Evolutionary conservation across 2,329 filamentous ascomycete species (phyloP).

Genomic region (Botryotinia globosa): DNA sequence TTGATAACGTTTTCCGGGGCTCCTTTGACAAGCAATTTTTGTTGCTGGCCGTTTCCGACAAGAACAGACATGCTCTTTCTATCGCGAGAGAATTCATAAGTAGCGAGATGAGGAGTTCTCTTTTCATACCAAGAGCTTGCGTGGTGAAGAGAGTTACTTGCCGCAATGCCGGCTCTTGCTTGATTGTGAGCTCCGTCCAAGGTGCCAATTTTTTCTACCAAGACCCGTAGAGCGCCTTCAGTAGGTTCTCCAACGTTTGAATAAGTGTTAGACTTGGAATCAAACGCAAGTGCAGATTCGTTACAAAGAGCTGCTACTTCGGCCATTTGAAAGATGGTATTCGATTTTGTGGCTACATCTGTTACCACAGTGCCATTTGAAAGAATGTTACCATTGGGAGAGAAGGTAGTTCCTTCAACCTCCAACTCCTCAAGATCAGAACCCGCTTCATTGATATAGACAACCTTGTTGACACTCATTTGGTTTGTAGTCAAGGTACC

Average conservation of each 20-base stretch:
- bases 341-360: conserved; percentile 67
- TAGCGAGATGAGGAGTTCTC: conserved; percentile 71
- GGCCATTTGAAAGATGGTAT: conserved; percentile 75
- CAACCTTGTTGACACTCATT: conserved; percentile 95
- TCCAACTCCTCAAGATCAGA: conserved; percentile 78
- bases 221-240: conserved; percentile 84
- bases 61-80: conserved; percentile 99
- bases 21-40: conserved; percentile 92
- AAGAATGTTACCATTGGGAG: conserved; percentile 73
- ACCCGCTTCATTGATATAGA: conserved; percentile 74
- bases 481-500: conserved; percentile 98
- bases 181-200: conserved; percentile 50
- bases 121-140: conserved; percentile 83
- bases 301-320: conserved; percentile 80
- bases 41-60: conserved; percentile 64
- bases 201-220: conserved; percentile 93
- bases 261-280: conserved; percentile 70
- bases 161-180: conserved; percentile 46
- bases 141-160: conserved; percentile 67
- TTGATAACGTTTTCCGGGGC: conserved; percentile 93
- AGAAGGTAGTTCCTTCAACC: conserved; percentile 89
- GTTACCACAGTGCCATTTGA: conserved; percentile 65
- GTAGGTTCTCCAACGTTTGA: conserved; percentile 90
- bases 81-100: conserved; percentile 95
- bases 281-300: conserved; percentile 78